Percentiles rank a stretch among this genome's conserved stretches.
Evolutionary conservation across 2,329 filamentous ascomycete genomes (phyloP).

Genomic region (Pleomassaria siparia): DNA sequence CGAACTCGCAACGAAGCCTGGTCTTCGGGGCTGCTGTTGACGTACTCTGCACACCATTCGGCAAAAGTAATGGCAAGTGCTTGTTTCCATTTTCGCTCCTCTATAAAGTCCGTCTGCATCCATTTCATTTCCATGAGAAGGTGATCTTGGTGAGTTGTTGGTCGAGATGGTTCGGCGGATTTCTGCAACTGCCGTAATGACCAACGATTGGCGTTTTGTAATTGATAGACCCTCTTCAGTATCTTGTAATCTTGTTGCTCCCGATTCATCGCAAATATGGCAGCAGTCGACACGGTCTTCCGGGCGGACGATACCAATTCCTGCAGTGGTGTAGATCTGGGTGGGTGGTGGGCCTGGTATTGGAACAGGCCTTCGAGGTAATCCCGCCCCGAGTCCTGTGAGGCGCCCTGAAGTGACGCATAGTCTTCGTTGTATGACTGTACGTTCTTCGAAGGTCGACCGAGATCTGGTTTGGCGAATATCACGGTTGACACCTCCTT

Average conservation of each 20-base stretch:
- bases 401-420: slow-evolving; percentile 48
- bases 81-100: slow-evolving; percentile 93
- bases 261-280: slow-evolving; percentile 78
- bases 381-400: slow-evolving; percentile 53
- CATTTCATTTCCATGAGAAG: slow-evolving; percentile 91
- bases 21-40: slow-evolving; percentile 64
- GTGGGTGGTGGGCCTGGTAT: slow-evolving; percentile 59
- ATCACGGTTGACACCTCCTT: slow-evolving; percentile 74
- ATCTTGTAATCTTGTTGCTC: slow-evolving; percentile 88
- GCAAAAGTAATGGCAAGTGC: slow-evolving; percentile 78
- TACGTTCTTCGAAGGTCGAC: slow-evolving; percentile 29
- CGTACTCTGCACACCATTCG: slow-evolving; percentile 80
- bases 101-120: slow-evolving; percentile 95
- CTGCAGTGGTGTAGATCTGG: slow-evolving; percentile 57
- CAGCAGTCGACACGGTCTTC: slow-evolving; percentile 85
- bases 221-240: slow-evolving; percentile 80
- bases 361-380: slow-evolving; percentile 65
- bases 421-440: slow-evolving; percentile 43
- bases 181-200: slow-evolving; percentile 86
- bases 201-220: slow-evolving; percentile 92
- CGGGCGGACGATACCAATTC: slow-evolving; percentile 79
- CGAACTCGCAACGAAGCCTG: slow-evolving; percentile 70
- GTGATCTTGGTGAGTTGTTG: slow-evolving; percentile 80
- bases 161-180: slow-evolving; percentile 75
- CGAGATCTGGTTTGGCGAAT: slow-evolving; percentile 65